phyloP scores from a whole-genome alignment of 2,329 filamentous ascomycete genomes.

The Fusarium drepaniforme region DNA sequence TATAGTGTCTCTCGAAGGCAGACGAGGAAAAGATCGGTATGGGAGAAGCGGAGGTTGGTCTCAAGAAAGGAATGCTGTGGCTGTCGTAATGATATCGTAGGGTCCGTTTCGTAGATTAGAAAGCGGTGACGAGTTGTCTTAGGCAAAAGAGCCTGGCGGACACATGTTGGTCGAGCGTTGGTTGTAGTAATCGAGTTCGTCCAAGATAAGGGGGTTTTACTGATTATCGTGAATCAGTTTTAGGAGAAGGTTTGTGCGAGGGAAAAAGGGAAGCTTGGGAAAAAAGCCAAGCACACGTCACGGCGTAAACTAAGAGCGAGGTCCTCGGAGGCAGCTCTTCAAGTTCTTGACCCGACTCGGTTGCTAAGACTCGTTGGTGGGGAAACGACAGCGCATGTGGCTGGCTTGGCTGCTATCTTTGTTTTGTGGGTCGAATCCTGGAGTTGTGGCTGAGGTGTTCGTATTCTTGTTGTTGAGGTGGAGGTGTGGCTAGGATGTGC shows the following conservation, averaged over 20 bases:
- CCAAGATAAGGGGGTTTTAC: conserved; percentile 1
- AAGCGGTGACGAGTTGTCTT: conserved; percentile 35
- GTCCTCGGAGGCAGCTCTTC: conserved; percentile 6
- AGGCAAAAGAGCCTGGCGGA: conserved; percentile 18
- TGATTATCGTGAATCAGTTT: neutral
- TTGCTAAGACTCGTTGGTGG: conserved; percentile 36
- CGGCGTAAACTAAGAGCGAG: conserved; percentile 24
- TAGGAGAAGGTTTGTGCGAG: conserved; percentile 9
- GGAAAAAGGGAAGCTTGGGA: conserved; percentile 22
- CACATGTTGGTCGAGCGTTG: conserved; percentile 20
- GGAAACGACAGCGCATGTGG: conserved; percentile 29
- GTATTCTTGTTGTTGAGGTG: neutral
- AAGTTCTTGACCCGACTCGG: conserved; percentile 13
- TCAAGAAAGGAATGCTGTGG: conserved; percentile 28
- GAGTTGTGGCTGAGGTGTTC: neutral
- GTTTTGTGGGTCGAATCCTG: neutral
- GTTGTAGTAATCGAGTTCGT: conserved; percentile 1
- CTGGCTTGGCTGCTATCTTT: neutral
- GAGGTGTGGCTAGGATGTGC: neutral
- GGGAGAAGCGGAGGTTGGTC: conserved; percentile 9
- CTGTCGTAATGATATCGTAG: conserved; percentile 17
- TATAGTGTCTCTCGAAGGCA: conserved; percentile 17
- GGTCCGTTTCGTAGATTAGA: conserved; percentile 2
- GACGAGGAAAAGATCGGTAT: neutral
- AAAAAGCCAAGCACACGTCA: conserved; percentile 9